Base-by-base conservation (phyloP, 257 asterid species). In the Solanum chiquidenum region DNA sequence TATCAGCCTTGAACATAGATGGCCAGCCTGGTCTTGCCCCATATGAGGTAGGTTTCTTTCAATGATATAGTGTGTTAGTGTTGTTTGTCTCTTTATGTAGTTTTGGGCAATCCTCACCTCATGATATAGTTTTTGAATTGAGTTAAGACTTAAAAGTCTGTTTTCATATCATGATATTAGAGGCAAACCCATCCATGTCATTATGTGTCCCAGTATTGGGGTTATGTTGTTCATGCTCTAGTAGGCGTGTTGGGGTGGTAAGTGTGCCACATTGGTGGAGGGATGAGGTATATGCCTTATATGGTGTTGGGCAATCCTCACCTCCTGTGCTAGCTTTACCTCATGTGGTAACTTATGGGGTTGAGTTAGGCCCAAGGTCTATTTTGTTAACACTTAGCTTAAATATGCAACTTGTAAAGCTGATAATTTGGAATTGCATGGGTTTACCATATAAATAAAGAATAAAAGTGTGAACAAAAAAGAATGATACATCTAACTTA, bases 1-100 rank as follows among this genome's bases (percentile, higher is more conserved):
- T 95, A 62, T 97, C 99, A 71, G 94, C 92, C 69, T 94, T 95
- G 90, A 89, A 97, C 82, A 90, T 95, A 85, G 98, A 95, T 86
- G 94, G 92, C 60, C 91, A 92, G 91, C 83, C 73, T 38, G 92
- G 93, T 62, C 90, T 97, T 91, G 93, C 98, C 83, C 99, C 98
- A 21, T 97, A 93, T 76, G 99, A 97, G 99, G 82, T 74, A 74
- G 82, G 29, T 35, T 35, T 21, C 3, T 21, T 35, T 74, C 52
- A 35, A 35, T 35, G 79, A 73, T 4, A 72, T 33, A 34, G 46
- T 73, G 52, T 23, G 29, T 35, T 73, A 20, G 49, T 73, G 82
- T 71, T 31, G 12, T 72, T 72, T 9, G 27, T 72, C 14, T 72
- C 79, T 72, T 72, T 72, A 72, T 72, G 6, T 73, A 34, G 27